phyloP scores from a whole-genome alignment of 306 rosid species.

The Rubus parviflorus region DNA sequence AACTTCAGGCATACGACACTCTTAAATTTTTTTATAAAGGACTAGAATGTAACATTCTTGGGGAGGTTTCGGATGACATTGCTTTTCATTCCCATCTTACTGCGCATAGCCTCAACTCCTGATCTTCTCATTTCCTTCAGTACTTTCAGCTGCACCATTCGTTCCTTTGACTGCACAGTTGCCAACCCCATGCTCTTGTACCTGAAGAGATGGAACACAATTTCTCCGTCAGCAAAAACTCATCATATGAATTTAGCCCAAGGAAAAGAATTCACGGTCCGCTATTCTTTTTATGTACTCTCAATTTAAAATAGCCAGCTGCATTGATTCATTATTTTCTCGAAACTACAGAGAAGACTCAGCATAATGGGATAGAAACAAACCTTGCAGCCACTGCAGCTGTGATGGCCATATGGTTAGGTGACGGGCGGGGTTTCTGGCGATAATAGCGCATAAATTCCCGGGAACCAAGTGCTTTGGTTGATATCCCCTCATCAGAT shows the following conservation, averaged over 20 bases:
- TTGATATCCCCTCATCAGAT: conserved; percentile 46
- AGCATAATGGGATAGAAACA: conserved; percentile 10
- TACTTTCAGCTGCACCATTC: conserved; percentile 81
- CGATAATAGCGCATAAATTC: conserved; percentile 94
- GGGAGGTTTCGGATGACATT: conserved; percentile 93
- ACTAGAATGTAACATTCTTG: conserved; percentile 69
- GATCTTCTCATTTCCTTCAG: conserved; percentile 76
- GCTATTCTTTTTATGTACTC: background rate
- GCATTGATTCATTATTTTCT: background rate
- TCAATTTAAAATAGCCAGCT: background rate
- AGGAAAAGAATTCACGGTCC: background rate
- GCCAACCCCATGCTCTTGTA: conserved; percentile 94
- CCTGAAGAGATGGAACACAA: conserved; percentile 42
- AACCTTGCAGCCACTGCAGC: conserved; percentile 91
- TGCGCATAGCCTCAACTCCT: conserved; percentile 86
- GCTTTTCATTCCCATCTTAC: conserved; percentile 80
- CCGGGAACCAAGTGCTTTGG: conserved; percentile 82
- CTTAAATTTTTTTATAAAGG: background rate
- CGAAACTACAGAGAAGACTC: background rate
- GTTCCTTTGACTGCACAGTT: conserved; percentile 76
- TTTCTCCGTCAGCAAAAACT: background rate
- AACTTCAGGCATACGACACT: background rate
- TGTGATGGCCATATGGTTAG: conserved; percentile 48
- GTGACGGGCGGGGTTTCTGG: conserved; percentile 85
- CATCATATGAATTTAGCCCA: background rate